Evolutionary conservation across 305 asterid species (phyloP).

Genomic region (Coffea humblotiana): DNA sequence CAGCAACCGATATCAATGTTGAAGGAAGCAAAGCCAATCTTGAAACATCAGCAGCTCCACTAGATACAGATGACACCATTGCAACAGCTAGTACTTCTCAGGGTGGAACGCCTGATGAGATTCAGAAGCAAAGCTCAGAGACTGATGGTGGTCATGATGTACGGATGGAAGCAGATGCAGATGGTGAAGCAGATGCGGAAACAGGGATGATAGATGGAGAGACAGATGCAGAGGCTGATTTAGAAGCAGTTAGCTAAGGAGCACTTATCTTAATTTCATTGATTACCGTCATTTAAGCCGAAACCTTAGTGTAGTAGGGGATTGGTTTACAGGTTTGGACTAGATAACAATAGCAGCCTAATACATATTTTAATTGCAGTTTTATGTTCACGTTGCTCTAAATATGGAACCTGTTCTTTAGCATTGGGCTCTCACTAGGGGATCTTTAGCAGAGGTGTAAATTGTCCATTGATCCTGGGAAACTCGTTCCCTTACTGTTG

Average conservation of each 20-base stretch:
- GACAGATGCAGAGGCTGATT: conserved; percentile 62
- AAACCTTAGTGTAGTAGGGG: not conserved
- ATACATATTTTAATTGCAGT: too few species aligned
- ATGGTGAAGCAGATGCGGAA: conserved; percentile 39
- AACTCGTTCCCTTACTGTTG: too few species aligned
- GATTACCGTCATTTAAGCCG: not conserved
- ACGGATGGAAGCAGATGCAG: conserved; percentile 47
- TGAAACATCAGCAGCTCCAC: conserved; percentile 48
- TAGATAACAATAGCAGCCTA: not conserved
- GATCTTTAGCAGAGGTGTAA: too few species aligned
- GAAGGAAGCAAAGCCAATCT: conserved; percentile 56
- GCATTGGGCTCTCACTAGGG: too few species aligned
- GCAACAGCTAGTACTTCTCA: conserved; percentile 53
- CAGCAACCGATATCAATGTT: conserved; percentile 55
- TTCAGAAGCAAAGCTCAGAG: conserved; percentile 66
- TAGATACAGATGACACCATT: conserved; percentile 48
- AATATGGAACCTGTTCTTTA: too few species aligned
- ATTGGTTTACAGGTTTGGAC: not conserved
- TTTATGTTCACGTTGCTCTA: too few species aligned
- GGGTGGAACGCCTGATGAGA: conserved; percentile 63
- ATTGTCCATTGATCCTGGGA: too few species aligned
- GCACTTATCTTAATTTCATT: not conserved
- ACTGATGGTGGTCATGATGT: conserved; percentile 61
- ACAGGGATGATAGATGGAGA: conserved; percentile 65
- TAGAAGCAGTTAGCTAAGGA: conserved; percentile 49